A percentile compares a stretch with the other conserved stretches of the same genome.
Evolutionary conservation across 2,329 filamentous ascomycete genomes (phyloP).

Genomic region (Alternaria conjuncta): DNA sequence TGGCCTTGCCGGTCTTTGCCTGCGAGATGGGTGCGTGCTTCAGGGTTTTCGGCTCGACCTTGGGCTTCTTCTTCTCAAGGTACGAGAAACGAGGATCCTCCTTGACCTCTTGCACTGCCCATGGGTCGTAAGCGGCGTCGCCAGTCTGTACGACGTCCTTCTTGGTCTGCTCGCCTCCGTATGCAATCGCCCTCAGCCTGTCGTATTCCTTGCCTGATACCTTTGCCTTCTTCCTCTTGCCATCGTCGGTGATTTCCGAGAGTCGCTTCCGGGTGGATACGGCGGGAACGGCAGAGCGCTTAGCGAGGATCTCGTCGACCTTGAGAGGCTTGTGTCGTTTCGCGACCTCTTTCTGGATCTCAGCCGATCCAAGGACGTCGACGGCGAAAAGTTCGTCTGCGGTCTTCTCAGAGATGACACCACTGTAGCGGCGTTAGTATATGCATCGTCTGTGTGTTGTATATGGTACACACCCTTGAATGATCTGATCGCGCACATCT

Average conservation of each 20-base stretch:
- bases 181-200: conserved; percentile 77
- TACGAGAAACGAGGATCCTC: conserved; percentile 67
- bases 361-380: conserved; percentile 74
- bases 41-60: conserved; percentile 76
- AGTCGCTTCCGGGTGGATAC: conserved; percentile 80
- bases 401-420: conserved; percentile 81
- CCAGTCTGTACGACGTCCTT: conserved; percentile 61
- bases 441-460: not conserved
- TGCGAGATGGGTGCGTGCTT: conserved; percentile 80
- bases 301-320: conserved; percentile 87
- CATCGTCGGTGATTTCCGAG: conserved; percentile 72
- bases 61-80: conserved; percentile 68
- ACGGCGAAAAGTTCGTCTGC: conserved; percentile 85
- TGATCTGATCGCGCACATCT: conserved; percentile 85
- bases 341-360: conserved; percentile 68
- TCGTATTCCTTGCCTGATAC: conserved; percentile 84
- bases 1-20: conserved; percentile 77
- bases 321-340: conserved; percentile 80
- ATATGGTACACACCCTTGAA: conserved; percentile 71
- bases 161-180: conserved; percentile 67
- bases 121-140: conserved; percentile 75
- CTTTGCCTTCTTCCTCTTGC: conserved; percentile 76
- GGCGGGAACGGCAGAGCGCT: conserved; percentile 80
- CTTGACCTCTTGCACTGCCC: conserved; percentile 64
- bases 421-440: conserved; percentile 60